Evolutionary conservation across 202 grass and related monocot species (phyloP), one percentile per base, ranked within the genome.

Genomic region (Panicum hallii): DNA sequence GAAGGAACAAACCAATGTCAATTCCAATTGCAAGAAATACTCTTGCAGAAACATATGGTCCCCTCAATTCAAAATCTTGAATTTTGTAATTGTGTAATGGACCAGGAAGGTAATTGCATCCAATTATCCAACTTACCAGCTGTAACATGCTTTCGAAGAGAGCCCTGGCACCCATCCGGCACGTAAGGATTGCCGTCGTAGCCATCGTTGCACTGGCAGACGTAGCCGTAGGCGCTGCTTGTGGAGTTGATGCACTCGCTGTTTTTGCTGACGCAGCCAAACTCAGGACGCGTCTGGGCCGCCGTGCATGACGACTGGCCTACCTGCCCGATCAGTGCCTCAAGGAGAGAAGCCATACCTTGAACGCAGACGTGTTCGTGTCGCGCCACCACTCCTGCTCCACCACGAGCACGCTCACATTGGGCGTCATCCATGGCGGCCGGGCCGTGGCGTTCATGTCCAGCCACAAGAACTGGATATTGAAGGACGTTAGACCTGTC

Each of bases 371-470:
- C 28, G 72, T 56, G 66, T 79, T 16, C 20, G 54, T 47, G 30
- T 85, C 53, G 10, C 44, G 76, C 83, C 83, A 79, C 83, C 83
- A 85, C 75, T 85, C 83, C 5, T 70, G 65, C 83, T 79, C 75
- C 83, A 85, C 83, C 11, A 48, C 38, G 32, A 79, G 30, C 75
- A 85, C 65, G 44, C 66, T 85, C 9, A 44, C 83, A 20, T 60
- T 68, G 65, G 67, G 68, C 65, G 65, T 44, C 14, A 67, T 9
- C 65, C 20, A 46, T 2, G 28, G 13, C 12, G 43, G 11, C 8
- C 13, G 73, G 7, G 41, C 44, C 19, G 65, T 68, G 44, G 65
- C 14, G 22, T 32, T 71, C 46, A 1, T 34, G 11, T 63, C 43
- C 34, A 63, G 58, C 44, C 54, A 52, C 9, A 43, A 49, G 43